Base-by-base conservation (phyloP, 495 filamentous ascomycete genomes). In the Penicillium odoratum region DNA sequence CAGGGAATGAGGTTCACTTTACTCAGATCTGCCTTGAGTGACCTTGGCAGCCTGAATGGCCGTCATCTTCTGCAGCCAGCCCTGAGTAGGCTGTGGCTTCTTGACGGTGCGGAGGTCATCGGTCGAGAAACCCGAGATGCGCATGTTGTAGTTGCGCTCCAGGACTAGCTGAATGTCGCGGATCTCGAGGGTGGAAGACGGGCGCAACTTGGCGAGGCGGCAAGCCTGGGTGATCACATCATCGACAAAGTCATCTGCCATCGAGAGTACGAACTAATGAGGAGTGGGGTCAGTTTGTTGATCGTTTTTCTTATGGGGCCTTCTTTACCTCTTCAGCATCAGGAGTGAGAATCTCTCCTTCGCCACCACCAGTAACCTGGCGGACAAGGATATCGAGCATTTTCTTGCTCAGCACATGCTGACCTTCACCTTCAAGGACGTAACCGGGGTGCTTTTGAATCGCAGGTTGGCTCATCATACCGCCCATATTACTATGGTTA, bases 101-200 rank as follows among this genome's bases (percentile, higher is more conserved):
- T 91, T 86, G 21, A 97, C 93, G 3, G 91, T 97, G 54, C 94
- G 85, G 57, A 97, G 82, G 74, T 98, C 94, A 65, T 98, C 94
- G 30, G 90, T 89, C 5, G 91, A 86, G 73, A 95, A 97, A 34
- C 94, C 94, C 0, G 94, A 96, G 56, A 97, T 91, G 55, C 94
- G 90, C 76, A 98, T 98, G 73, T 98, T 97, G 83, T 95, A 97
- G 69, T 92, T 93, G 55, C 95, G 89, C 76, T 98, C 94, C 16
- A 98, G 87, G 26, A 97, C 87, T 33, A 97, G 87, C 74, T 97
- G 94, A 49, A 98, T 83, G 69, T 98, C 94, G 59, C 92, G 90
- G 48, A 97, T 87, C 62, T 98, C 94, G 7, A 98, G 86, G 0
- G 86, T 84, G 55, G 90, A 89, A 10, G 89, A 91, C n/a, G 88